Conservation (phyloP, 2,329 filamentous ascomycete species). For the Myriosclerotinia curreyana region DNA sequence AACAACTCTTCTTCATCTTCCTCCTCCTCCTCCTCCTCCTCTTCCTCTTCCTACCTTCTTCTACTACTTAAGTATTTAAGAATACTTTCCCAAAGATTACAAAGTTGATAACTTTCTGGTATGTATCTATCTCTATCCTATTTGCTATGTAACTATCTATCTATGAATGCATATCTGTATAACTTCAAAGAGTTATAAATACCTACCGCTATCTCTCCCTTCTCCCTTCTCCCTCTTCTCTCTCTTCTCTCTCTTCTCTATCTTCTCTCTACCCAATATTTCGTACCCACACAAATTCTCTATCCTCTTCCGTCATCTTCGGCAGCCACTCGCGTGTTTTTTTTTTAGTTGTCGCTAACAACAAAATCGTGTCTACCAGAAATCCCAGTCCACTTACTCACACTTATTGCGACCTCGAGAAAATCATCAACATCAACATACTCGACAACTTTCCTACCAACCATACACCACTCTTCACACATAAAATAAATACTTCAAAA, state of each 20-base stretch:
- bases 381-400: slow-evolving; percentile 28
- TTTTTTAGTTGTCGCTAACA: slow-evolving; percentile 32
- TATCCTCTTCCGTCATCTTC: slow-evolving; percentile 28
- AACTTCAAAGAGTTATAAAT: not conserved
- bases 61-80: not conserved
- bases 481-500: slow-evolving; percentile 42
- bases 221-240: too few species aligned
- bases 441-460: slow-evolving; percentile 20
- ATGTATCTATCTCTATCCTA: not conserved
- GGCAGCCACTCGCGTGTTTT: slow-evolving; percentile 30
- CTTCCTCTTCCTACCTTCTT: too few species aligned
- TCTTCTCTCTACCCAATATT: not conserved
- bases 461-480: slow-evolving; percentile 28
- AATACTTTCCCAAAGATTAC: too few species aligned
- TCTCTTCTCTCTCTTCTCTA: too few species aligned
- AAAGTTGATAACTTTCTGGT: too few species aligned
- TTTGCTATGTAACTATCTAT: slow-evolving; percentile 4
- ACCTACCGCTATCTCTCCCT: slow-evolving; percentile 2
- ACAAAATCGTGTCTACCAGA: slow-evolving; percentile 22
- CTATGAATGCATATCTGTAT: slow-evolving; percentile 12
- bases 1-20: not conserved
- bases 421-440: slow-evolving; percentile 27
- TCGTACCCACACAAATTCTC: slow-evolving; percentile 13
- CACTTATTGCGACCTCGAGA: slow-evolving; percentile 33
- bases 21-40: too few species aligned